Evolutionary conservation across 2,329 filamentous ascomycete species (phyloP), one percentile per base, ranked within the genome.

Genomic region (Pyrenochaeta sp.): DNA sequence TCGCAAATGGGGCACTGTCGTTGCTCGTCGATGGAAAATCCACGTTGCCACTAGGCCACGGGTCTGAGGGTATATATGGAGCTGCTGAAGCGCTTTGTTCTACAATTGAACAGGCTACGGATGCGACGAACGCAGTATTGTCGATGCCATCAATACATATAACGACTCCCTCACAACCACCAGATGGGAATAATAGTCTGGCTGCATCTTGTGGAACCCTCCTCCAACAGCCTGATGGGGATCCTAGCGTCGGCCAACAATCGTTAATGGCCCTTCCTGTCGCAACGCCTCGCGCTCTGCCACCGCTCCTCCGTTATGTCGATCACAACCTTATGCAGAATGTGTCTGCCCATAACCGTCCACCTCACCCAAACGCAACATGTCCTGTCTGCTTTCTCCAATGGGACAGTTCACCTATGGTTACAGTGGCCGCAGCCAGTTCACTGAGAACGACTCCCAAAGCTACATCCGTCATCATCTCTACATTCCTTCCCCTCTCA

Each of bases 241-340:
- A 27, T 9, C 23, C 9, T 9, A 27, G 23, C 23, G 9, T 27
- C 9, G 23, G 23, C 23, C 23, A 27, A 27, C 23, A 27, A 4
- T 27, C 23, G 23, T 27, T 27, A 9, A 27, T 27, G 23, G 23
- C 4, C 23, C 30, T 31, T 23, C 20, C 20, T 17, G 15, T 21
- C n/a, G 7, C 30, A 17, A 20, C 42, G 4, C 15, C 47, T 17
- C 30, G 17, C 30, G 15, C 32, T 4, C 30, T 63, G 4, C 61
- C 60, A 3, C 64, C 63, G 4, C 52, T 68, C 2, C 58, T 69
- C 17, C 50, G 47, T n/a, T 69, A 67, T 39, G 56, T 65, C 11
- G 65, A 67, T 49, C 47, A 60, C n/a, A 21, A 59, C 20, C 53
- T 69, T 3, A 49, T 64, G 51, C 56, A 31, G 18, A 17, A 15